phyloP scores from a whole-genome alignment of 1,284 basidiomycete genomes.

The Earliella scabrosa region DNA sequence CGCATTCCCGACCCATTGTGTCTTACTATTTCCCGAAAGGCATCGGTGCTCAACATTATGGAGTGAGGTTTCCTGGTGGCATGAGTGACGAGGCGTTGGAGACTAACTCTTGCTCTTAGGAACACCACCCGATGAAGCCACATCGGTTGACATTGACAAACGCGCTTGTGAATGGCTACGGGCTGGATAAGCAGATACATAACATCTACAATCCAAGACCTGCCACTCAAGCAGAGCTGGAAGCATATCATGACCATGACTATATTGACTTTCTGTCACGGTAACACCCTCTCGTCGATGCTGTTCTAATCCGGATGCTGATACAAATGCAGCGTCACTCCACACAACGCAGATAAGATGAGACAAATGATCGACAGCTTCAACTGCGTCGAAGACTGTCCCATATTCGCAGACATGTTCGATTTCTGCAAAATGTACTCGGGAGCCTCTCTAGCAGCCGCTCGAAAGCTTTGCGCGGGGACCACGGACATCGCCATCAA shows the following conservation, averaged over 20 bases:
- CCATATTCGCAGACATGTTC: conserved; percentile 91
- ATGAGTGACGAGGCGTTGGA: not conserved
- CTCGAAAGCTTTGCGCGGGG: conserved; percentile 83
- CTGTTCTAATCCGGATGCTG: no score
- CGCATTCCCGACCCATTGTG: conserved; percentile 87
- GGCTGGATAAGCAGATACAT: conserved; percentile 94
- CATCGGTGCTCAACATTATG: conserved; percentile 95
- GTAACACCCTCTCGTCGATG: no score
- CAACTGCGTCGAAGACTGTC: conserved; percentile 95
- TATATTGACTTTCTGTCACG: conserved; percentile 94
- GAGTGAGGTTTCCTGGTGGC: conserved; percentile 54
- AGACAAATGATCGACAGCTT: conserved; percentile 78
- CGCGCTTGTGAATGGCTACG: conserved; percentile 94
- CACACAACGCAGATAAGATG: conserved; percentile 77
- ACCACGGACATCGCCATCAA: conserved; percentile 96
- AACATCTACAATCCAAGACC: conserved; percentile 87
- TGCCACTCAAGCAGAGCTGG: conserved; percentile 90
- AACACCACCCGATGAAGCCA: conserved; percentile 98
- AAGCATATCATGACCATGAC: conserved; percentile 91
- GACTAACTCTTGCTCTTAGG: conserved; percentile 48
- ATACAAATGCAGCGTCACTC: conserved; percentile 70
- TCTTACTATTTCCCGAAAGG: conserved; percentile 96
- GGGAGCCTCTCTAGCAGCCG: conserved; percentile 89
- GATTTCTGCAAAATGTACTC: conserved; percentile 93
- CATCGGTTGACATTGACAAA: conserved; percentile 95